Conservation (phyloP, 2,329 filamentous ascomycete genomes). For the Claviceps fusiformis region DNA sequence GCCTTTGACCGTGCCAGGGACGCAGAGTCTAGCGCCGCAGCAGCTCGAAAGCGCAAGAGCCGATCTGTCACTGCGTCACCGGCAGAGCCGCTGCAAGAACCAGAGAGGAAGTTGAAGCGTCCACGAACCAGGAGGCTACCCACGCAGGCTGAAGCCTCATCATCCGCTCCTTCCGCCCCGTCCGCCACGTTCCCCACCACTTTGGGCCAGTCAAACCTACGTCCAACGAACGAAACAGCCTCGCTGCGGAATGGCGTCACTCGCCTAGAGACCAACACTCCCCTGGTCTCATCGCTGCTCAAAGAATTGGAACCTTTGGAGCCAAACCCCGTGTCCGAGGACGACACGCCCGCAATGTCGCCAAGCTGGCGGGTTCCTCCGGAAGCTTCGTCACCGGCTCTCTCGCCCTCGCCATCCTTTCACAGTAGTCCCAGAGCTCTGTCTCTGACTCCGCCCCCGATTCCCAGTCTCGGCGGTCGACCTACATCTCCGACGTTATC, state of each 20-base stretch:
- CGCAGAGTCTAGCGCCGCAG: conserved; percentile 37
- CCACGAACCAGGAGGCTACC: conserved; percentile 62
- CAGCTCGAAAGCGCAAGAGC: conserved; percentile 57
- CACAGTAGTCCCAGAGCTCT: conserved; percentile 54
- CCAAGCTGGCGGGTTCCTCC: conserved; percentile 17
- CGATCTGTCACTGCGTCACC: conserved; percentile 60
- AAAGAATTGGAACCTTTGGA: conserved; percentile 84
- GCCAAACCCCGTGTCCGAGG: conserved; percentile 43
- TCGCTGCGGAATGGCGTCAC: conserved; percentile 12
- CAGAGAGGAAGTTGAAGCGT: conserved; percentile 74
- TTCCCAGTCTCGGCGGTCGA: conserved; percentile 36
- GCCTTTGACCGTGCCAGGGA: conserved; percentile 77
- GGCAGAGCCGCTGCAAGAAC: conserved; percentile 51
- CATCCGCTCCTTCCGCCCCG: conserved; percentile 24
- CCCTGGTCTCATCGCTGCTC: conserved; percentile 74
- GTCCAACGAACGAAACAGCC: conserved; percentile 7
- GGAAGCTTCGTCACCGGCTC: conserved; percentile 43
- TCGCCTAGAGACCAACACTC: conserved; percentile 41
- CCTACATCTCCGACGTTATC: conserved; percentile 53
- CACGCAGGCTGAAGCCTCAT: conserved; percentile 31
- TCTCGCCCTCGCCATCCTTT: conserved; percentile 51
- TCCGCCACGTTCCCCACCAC: conserved; percentile 20
- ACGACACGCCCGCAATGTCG: conserved; percentile 27
- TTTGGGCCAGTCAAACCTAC: conserved; percentile 15
- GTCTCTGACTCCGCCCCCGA: conserved; percentile 56